Conservation (phyloP, 805 yeast genomes). For the Candida piceae region DNA sequence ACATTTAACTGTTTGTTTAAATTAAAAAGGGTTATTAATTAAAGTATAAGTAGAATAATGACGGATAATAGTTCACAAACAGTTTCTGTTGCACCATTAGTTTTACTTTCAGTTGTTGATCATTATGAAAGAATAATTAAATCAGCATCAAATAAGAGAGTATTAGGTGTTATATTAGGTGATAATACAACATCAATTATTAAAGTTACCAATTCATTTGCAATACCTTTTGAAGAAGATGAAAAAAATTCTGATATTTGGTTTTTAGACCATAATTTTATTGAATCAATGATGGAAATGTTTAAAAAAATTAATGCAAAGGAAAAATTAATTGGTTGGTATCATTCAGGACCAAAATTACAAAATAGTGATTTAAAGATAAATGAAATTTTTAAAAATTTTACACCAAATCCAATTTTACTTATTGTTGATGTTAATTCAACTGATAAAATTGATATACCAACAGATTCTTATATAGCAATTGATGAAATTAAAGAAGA, state of each 20-base stretch:
- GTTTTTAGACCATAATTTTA: slow-evolving; percentile 95
- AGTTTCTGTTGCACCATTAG: slow-evolving; percentile 94
- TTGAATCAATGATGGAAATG: slow-evolving; percentile 97
- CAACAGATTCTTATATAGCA: slow-evolving; percentile 92
- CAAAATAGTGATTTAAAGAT: slow-evolving; percentile 84
- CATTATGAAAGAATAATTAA: slow-evolving; percentile 83
- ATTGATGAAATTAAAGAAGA: slow-evolving; percentile 95
- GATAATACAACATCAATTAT: slow-evolving; percentile 53
- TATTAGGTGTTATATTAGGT: slow-evolving; percentile 91
- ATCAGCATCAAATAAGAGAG: slow-evolving; percentile 53
- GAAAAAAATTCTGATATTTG: slow-evolving; percentile 87
- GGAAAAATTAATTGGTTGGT: slow-evolving; percentile 98
- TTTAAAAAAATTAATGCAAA: slow-evolving; percentile 96
- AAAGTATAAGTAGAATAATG: no score
- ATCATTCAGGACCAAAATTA: slow-evolving; percentile 94
- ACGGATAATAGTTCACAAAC: no score
- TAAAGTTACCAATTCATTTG: slow-evolving; percentile 86
- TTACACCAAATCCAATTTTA: slow-evolving; percentile 74
- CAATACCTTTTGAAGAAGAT: slow-evolving; percentile 97
- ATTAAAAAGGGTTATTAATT: no score
- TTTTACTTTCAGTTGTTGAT: slow-evolving; percentile 88
- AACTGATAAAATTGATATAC: slow-evolving; percentile 72
- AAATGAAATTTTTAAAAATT: slow-evolving; percentile 82
- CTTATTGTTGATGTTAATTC: slow-evolving; percentile 91
- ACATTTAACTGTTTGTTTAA: no score